These are phyloP conservation scores for Colletotrichum somersetense DNA, from an alignment of 2,329 filamentous ascomycete genomes.

Conservation along the genomic window DNA sequence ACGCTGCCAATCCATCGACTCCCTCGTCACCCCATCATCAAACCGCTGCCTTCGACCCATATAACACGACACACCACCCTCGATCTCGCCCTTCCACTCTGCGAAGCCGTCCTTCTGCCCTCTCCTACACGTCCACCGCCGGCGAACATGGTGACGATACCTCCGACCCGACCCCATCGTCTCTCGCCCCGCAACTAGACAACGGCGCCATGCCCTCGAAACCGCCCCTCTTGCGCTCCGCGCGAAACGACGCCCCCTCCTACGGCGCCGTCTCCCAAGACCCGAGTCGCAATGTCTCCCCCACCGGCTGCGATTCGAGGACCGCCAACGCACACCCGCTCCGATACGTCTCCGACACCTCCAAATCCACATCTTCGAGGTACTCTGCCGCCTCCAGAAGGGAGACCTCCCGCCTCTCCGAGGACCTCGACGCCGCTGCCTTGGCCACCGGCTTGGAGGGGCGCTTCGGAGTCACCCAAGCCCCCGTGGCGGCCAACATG, in stretches of 20 bases:
- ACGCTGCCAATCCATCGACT: conserved; percentile 18
- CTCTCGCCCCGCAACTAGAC: conserved; percentile 36
- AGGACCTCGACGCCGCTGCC: conserved; percentile 64
- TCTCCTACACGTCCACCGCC: conserved; percentile 27
- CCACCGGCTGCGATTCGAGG: conserved; percentile 51
- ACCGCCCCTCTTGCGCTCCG: conserved; percentile 51
- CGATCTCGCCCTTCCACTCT: conserved; percentile 25
- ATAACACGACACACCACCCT: conserved; percentile 32
- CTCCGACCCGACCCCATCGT: conserved; percentile 5
- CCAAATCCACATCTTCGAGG: conserved; percentile 47
- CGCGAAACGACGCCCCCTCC: conserved; percentile 49
- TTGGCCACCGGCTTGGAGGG: conserved; percentile 67
- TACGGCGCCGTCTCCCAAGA: conserved; percentile 56
- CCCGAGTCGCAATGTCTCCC: conserved; percentile 53
- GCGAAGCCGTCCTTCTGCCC: conserved; percentile 28
- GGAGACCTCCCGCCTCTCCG: conserved; percentile 56
- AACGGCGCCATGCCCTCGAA: conserved; percentile 42
- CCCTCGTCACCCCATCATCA: conserved; percentile 29
- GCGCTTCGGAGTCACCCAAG: conserved; percentile 65
- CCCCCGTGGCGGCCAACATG: conserved; percentile 60
- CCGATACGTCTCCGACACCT: conserved; percentile 51
- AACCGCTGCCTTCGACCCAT: conserved; percentile 33
- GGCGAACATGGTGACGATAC: conserved; percentile 42
- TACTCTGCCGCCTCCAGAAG: conserved; percentile 50
- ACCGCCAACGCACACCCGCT: conserved; percentile 50